Conservation (phyloP, 2,329 filamentous ascomycete species). For the Tolypocladium guangdongense region DNA sequence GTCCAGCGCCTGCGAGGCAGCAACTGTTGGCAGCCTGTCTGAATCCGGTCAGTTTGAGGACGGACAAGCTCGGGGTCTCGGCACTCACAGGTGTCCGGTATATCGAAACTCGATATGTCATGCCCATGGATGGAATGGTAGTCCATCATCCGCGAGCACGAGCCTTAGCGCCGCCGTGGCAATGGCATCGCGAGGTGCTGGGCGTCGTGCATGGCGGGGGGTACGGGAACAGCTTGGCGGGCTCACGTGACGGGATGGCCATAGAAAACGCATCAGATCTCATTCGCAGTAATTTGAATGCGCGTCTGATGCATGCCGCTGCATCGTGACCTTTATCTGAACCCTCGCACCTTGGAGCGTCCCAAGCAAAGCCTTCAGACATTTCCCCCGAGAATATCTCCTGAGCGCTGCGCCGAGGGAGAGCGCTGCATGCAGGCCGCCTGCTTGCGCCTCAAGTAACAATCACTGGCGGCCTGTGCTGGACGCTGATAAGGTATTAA, state of each 20-base stretch:
- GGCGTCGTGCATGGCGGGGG: not conserved
- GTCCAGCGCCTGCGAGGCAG: constrained; percentile 61
- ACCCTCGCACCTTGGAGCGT: not conserved
- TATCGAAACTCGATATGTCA: constrained; percentile 51
- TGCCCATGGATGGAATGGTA: constrained; percentile 48
- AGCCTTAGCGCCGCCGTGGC: not conserved
- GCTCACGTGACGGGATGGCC: constrained; percentile 4
- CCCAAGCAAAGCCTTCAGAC: too few species aligned
- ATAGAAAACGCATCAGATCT: not conserved
- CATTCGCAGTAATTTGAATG: not conserved
- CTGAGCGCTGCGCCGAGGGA: not conserved
- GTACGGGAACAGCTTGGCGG: constrained; percentile 1
- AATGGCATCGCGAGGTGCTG: not conserved
- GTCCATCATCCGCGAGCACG: constrained; percentile 34
- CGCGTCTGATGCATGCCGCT: not conserved
- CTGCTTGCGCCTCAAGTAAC: not conserved
- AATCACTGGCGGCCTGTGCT: not conserved
- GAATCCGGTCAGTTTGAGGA: constrained; percentile 1
- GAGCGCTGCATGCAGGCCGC: not conserved
- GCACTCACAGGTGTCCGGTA: constrained; percentile 37
- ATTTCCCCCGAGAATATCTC: not conserved
- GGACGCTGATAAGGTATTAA: too few species aligned
- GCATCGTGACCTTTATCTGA: not conserved
- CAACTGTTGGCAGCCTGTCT: constrained; percentile 71
- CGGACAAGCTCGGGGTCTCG: not conserved